phyloP scores from a whole-genome alignment of 2,329 filamentous ascomycete species.

The Nigrospora osmanthi region DNA sequence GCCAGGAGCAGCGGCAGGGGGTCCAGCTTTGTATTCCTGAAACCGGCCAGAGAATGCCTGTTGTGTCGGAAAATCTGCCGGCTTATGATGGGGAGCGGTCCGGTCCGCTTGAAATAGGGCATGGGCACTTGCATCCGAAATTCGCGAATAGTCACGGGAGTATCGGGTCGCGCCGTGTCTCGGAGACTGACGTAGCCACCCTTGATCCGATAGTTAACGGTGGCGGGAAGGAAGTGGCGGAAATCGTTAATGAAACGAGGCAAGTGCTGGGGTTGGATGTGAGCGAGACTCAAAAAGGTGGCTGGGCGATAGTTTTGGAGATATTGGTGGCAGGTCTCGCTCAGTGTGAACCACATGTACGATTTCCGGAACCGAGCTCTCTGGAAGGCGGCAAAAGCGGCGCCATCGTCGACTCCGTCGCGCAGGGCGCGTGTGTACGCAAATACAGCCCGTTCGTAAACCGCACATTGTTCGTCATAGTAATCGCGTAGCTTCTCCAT shows the following conservation, averaged over 20 bases:
- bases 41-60: slow-evolving; percentile 8
- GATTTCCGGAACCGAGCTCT: slow-evolving; percentile 17
- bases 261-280: slow-evolving; percentile 2
- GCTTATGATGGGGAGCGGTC: no score
- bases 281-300: neutral
- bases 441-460: slow-evolving; percentile 14
- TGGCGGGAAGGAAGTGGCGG: slow-evolving; percentile 32
- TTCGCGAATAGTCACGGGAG: neutral
- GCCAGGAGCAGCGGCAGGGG: slow-evolving; percentile 8
- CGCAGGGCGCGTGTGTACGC: slow-evolving; percentile 15
- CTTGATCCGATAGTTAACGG: slow-evolving; percentile 24
- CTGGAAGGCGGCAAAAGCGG: slow-evolving; percentile 12
- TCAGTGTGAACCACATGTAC: slow-evolving; percentile 22
- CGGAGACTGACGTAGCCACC: slow-evolving; percentile 30
- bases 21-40: slow-evolving; percentile 5
- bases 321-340: slow-evolving; percentile 15
- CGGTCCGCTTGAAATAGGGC: no score
- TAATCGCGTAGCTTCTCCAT: slow-evolving; percentile 18
- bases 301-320: slow-evolving; percentile 8
- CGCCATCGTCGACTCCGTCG: slow-evolving; percentile 10
- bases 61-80: neutral
- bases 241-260: slow-evolving; percentile 40
- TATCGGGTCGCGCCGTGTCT: slow-evolving; percentile 9
- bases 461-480: slow-evolving; percentile 17
- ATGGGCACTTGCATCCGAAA: neutral